Evolutionary conservation across 192 early-diverging fungal species (phyloP).

Genomic region (Mortierella antarctica): DNA sequence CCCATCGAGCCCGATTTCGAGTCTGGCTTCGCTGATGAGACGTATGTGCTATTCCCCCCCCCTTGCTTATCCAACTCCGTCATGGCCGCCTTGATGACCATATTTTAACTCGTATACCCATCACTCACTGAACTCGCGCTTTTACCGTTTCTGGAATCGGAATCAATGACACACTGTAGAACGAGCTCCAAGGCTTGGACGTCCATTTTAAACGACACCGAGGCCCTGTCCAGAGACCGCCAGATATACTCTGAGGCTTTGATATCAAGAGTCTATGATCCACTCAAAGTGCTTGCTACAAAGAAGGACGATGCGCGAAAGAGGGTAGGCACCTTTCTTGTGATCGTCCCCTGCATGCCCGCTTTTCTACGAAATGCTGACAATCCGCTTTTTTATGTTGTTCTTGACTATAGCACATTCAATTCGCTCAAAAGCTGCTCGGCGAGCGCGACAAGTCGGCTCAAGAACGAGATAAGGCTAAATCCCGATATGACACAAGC

Average conservation of each 20-base stretch:
- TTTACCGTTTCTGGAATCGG: neutral
- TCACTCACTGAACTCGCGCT: neutral
- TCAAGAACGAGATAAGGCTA: slow-evolving; percentile 59
- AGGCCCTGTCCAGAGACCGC: slow-evolving; percentile 61
- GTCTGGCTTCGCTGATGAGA: slow-evolving; percentile 35
- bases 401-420: slow-evolving; percentile 62
- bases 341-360: neutral
- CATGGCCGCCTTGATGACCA: neutral
- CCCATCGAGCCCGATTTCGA: slow-evolving; percentile 46
- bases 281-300: slow-evolving; percentile 59
- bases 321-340: slow-evolving; percentile 60
- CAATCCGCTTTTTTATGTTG: neutral
- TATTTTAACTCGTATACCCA: neutral
- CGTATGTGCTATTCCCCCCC: slow-evolving; percentile 43
- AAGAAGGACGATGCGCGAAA: slow-evolving; percentile 78
- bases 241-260: slow-evolving; percentile 64
- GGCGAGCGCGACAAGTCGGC: slow-evolving; percentile 69
- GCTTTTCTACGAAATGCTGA: no score
- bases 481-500: slow-evolving; percentile 66
- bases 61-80: neutral
- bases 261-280: slow-evolving; percentile 60
- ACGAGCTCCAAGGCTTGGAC: slow-evolving; percentile 71
- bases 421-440: slow-evolving; percentile 70
- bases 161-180: slow-evolving; percentile 33
- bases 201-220: slow-evolving; percentile 66